Percentiles rank a stretch among this genome's conserved stretches.
These are phyloP conservation scores for Russula compacta DNA, from an alignment of 768 basidiomycete species.

Conservation along the genomic window DNA sequence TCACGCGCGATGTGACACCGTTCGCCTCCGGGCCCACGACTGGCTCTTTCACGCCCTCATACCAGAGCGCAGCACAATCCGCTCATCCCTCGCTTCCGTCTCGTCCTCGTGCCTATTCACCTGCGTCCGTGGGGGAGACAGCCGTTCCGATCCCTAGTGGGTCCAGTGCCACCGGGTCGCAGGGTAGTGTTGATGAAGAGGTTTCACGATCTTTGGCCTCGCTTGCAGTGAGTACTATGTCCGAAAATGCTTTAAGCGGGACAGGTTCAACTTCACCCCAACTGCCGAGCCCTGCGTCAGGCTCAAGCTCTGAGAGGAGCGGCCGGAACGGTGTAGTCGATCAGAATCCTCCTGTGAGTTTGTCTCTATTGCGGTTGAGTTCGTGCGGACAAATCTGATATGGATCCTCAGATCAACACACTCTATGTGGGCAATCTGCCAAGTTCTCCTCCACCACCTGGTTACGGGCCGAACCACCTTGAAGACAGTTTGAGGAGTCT, in stretches of 20 bases:
- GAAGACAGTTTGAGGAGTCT: conserved; percentile 81
- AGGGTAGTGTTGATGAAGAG: conserved; percentile 29
- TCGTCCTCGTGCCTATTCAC: conserved; percentile 25
- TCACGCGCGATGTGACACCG: conserved; percentile 19
- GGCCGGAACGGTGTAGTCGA: conserved; percentile 43
- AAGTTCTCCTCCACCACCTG: conserved; percentile 59
- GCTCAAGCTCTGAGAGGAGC: conserved; percentile 37
- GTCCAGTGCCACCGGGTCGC: conserved; percentile 36
- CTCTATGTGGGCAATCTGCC: conserved; percentile 99
- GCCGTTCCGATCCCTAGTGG: conserved; percentile 32
- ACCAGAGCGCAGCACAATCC: conserved; percentile 23
- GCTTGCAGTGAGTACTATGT: conserved; percentile 41
- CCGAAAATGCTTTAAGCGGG: conserved; percentile 19
- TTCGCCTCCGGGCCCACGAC: conserved; percentile 13
- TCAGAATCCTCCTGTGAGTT: conserved; percentile 83
- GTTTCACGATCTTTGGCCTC: conserved; percentile 29
- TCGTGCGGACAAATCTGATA: neutral
- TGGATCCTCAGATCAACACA: conserved; percentile 68
- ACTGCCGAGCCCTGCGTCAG: conserved; percentile 66
- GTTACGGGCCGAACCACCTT: conserved; percentile 69
- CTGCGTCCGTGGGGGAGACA: conserved; percentile 20
- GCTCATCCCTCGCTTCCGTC: conserved; percentile 24
- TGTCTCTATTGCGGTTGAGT: neutral
- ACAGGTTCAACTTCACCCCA: conserved; percentile 59
- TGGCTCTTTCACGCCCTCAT: conserved; percentile 26